Evolutionary conservation across 2,329 filamentous ascomycete species (phyloP), one percentile per base, ranked within the genome.

Genomic region (Sordariomycetes sp.): DNA sequence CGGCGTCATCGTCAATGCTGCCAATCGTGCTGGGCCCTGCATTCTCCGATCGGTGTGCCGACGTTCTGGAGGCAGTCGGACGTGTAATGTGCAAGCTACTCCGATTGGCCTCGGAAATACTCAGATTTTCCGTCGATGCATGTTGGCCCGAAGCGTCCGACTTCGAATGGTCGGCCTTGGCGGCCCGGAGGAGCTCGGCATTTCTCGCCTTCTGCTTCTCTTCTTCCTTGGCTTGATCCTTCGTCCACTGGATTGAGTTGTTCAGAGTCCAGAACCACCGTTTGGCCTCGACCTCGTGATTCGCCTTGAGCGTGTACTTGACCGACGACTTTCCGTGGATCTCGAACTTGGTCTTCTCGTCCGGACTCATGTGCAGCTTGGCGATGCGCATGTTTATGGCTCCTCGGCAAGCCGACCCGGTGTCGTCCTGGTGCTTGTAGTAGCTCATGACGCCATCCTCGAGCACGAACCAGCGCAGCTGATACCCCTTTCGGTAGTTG

Each of bases 351-450:
- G 92, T 93, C 76, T 97, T 99, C 70, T 99, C 94, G 64, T 97
- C 91, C 0, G 93, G 82, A 68, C 95, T 95, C 92, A 99, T 97
- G 72, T 93, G 88, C 34, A 99, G 80, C 67, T 86, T 87, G 25
- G 94, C 94, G 64, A 99, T 99, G 61, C 88, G 88, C 92, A 99
- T 99, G 70, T 97, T 97, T 74, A 99, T 99, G 57, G 94, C 94
- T 60, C 94, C 94, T 61, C 94, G 90, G 70, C 94, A 99, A 59
- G 94, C 94, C 57, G 91, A 96, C 25, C 92, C 94, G 35, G 91
- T 90, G 70, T 99, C 94, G 69, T 99, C 94, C 74, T 99, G 94
- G 70, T 97, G 90, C 74, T 99, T 99, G 77, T 97, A 99, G 75
- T 99, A 99, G 72, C 94, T 97, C 64, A 99, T 73, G 14, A 99